Conservation (phyloP, 768 basidiomycete genomes). For the Rhodocollybia butyracea region DNA sequence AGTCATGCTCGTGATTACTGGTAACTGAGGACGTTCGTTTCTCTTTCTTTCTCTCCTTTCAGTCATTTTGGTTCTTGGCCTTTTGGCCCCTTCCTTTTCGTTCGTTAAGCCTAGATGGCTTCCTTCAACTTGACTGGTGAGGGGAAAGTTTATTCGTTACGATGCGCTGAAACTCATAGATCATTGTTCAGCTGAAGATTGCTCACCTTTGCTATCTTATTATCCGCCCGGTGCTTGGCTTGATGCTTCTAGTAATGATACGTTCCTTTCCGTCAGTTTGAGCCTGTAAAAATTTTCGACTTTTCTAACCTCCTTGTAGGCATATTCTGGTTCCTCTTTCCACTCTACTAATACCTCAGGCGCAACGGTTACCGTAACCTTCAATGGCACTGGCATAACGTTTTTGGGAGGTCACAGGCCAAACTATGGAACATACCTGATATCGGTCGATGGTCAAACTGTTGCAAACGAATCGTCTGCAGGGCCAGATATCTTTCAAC, state of each 20-base stretch:
- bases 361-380: conserved; percentile 47
- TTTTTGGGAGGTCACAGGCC: conserved; percentile 45
- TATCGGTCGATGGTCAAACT: conserved; percentile 41
- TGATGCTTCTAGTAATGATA: conserved; percentile 39
- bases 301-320: conserved; percentile 20
- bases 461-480: conserved; percentile 34
- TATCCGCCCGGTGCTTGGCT: conserved; percentile 47
- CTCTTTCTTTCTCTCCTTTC: conserved; percentile 14
- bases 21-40: conserved; percentile 7
- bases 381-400: conserved; percentile 54
- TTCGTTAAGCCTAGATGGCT: conserved; percentile 46
- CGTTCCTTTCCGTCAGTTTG: conserved; percentile 32
- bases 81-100: conserved; percentile 15
- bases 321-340: conserved; percentile 41
- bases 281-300: background rate
- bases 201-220: conserved; percentile 53
- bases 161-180: background rate
- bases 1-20: background rate
- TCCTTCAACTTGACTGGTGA: conserved; percentile 41
- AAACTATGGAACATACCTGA: conserved; percentile 43
- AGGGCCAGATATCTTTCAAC: conserved; percentile 24
- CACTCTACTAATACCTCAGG: conserved; percentile 41
- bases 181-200: conserved; percentile 46
- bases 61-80: conserved; percentile 12
- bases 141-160: background rate